Conservation (phyloP, 2,329 filamentous ascomycete genomes). For the Tolypocladium guangdongense region DNA sequence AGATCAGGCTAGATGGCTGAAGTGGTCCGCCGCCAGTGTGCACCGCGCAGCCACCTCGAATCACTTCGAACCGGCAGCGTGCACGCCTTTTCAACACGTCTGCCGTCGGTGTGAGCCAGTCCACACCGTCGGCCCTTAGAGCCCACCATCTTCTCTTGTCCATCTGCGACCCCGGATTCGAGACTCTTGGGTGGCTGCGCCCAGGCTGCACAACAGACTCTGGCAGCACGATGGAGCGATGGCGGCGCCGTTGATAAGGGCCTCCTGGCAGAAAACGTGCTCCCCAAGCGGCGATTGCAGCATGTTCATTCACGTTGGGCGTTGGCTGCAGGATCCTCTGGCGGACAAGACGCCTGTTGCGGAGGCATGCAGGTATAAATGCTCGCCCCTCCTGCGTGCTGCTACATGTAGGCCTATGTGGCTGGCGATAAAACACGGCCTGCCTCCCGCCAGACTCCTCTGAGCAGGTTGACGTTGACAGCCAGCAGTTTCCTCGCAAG, state of each 20-base stretch:
- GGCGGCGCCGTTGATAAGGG: background rate
- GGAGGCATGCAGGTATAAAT: background rate
- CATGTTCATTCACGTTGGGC: background rate
- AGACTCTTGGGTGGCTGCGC: background rate
- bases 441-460: background rate
- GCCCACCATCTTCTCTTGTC: background rate
- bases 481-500: background rate
- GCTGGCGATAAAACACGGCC: background rate
- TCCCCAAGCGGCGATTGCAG: background rate
- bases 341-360: background rate
- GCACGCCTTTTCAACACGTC: background rate
- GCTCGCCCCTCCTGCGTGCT: background rate
- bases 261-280: background rate
- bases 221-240: background rate
- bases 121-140: background rate
- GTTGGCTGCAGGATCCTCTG: background rate
- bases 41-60: background rate
- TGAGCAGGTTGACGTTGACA: background rate
- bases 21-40: background rate
- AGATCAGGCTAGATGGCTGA: background rate
- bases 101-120: background rate
- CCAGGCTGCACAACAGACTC: background rate
- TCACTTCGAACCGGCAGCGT: background rate
- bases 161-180: background rate
- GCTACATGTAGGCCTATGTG: too few species aligned